Conservation (phyloP, 768 basidiomycete species). For the Rubroboletus pulcherrimus region DNA sequence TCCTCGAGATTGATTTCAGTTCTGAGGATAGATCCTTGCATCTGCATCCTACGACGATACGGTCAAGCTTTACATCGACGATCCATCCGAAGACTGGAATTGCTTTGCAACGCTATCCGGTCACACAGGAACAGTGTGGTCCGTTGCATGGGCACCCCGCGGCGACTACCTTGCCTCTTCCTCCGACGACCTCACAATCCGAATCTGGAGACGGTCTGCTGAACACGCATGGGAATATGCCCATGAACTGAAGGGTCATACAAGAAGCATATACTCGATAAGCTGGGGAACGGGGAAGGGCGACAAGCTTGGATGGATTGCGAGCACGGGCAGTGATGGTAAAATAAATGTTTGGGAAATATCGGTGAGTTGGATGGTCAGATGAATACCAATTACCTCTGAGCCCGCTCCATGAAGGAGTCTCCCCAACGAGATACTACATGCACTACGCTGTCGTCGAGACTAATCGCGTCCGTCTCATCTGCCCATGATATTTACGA, state of each 20-base stretch:
- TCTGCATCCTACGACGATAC: conserved; percentile 97
- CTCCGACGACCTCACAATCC: conserved; percentile 80
- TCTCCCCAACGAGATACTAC: conserved; percentile 6
- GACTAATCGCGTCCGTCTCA: conserved; percentile 52
- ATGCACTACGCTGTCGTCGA: conserved; percentile 31
- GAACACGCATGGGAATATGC: conserved; percentile 63
- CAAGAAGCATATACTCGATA: conserved; percentile 75
- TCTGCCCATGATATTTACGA: conserved; percentile 81
- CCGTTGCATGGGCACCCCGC: conserved; percentile 73
- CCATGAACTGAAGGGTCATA: conserved; percentile 58
- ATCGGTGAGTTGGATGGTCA: conserved; percentile 37
- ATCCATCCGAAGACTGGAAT: conserved; percentile 93
- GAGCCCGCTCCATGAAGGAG: conserved; percentile 9
- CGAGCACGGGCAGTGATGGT: conserved; percentile 85
- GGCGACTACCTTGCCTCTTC: conserved; percentile 82
- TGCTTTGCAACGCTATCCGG: conserved; percentile 78
- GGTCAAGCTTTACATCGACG: conserved; percentile 89
- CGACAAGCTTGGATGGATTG: conserved; percentile 70
- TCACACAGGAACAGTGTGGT: conserved; percentile 90
- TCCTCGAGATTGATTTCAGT: conserved; percentile 6
- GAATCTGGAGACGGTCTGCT: conserved; percentile 74
- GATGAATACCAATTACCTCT: background rate
- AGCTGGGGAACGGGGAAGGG: conserved; percentile 58
- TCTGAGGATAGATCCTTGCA: conserved; percentile 73
- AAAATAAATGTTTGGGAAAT: conserved; percentile 79